phyloP scores from a whole-genome alignment of 371 early-diverging fungal genomes.

The Mortierella sp. region DNA sequence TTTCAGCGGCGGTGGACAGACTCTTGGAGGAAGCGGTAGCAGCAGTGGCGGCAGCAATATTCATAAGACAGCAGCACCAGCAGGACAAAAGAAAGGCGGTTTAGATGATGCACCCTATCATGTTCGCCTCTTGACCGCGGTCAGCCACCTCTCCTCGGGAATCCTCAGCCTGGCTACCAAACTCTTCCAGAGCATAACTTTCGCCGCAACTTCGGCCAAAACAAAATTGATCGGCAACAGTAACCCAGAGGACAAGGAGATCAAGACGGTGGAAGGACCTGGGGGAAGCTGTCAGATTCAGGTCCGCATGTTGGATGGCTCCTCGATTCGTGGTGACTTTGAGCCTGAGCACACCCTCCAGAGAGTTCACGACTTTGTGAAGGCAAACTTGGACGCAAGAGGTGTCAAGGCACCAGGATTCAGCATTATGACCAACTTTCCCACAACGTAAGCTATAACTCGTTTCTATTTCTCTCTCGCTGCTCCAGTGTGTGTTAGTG shows the following conservation, averaged over 20 bases:
- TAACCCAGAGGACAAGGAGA: not conserved
- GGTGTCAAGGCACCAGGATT: slow-evolving; percentile 38
- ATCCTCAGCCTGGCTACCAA: slow-evolving; percentile 28
- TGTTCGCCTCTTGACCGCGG: slow-evolving; percentile 36
- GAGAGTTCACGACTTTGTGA: slow-evolving; percentile 45
- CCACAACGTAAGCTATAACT: slow-evolving; percentile 27
- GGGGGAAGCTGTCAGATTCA: slow-evolving; percentile 57
- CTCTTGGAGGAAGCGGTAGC: slow-evolving; percentile 36
- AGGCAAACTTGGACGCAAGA: slow-evolving; percentile 48
- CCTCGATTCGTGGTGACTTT: slow-evolving; percentile 49
- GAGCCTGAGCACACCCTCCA: slow-evolving; percentile 46
- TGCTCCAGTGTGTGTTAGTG: not conserved
- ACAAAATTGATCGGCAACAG: slow-evolving; percentile 30
- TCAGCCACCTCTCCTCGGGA: slow-evolving; percentile 39
- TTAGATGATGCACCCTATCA: slow-evolving; percentile 41
- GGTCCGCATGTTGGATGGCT: slow-evolving; percentile 51
- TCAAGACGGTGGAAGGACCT: slow-evolving; percentile 43
- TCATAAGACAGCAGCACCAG: not conserved
- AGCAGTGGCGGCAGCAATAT: not conserved
- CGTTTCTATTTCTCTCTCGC: not conserved
- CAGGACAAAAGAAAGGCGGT: slow-evolving; percentile 11
- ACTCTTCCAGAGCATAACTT: slow-evolving; percentile 20
- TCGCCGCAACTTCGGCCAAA: slow-evolving; percentile 29
- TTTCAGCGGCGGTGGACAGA: slow-evolving; percentile 50
- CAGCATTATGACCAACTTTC: slow-evolving; percentile 51